These are phyloP conservation scores for Solanum hybrid DNA, from an alignment of 305 asterid species.

Conservation along the genomic window DNA sequence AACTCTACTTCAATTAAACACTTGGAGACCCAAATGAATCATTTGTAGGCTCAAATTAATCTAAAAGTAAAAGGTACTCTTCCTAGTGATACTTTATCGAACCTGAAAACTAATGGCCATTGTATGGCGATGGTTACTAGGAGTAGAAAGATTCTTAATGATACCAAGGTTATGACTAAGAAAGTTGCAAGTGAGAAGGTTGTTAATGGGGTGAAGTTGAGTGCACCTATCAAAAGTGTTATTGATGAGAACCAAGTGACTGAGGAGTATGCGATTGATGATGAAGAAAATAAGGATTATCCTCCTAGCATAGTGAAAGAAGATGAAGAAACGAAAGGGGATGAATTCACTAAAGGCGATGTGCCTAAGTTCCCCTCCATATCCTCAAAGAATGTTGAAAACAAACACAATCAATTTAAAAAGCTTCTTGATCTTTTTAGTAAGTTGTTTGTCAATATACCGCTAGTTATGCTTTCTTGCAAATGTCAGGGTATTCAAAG, in stretches of 20 bases:
- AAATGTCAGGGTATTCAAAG: too few species aligned
- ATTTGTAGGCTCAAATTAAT: background rate
- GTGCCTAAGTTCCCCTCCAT: background rate
- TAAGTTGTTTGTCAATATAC: background rate
- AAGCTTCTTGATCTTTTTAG: background rate
- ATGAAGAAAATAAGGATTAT: background rate
- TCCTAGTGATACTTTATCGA: background rate
- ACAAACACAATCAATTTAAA: background rate
- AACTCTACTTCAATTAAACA: background rate
- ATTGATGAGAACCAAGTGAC: background rate
- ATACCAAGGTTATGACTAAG: background rate
- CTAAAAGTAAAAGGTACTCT: background rate
- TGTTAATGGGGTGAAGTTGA: background rate
- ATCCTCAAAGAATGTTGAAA: background rate
- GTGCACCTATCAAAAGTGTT: background rate
- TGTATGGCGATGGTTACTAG: background rate
- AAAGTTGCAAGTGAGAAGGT: background rate
- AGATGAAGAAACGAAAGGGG: background rate
- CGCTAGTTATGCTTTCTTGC: background rate
- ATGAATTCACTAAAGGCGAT: background rate
- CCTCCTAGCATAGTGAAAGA: background rate
- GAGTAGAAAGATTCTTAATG: background rate
- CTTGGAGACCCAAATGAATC: background rate
- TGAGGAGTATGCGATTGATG: background rate
- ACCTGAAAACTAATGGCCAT: background rate